Percentiles rank a stretch among this genome's conserved stretches.
phyloP scores from a whole-genome alignment of 2,329 filamentous ascomycete species.

The Beauveria sp. region DNA sequence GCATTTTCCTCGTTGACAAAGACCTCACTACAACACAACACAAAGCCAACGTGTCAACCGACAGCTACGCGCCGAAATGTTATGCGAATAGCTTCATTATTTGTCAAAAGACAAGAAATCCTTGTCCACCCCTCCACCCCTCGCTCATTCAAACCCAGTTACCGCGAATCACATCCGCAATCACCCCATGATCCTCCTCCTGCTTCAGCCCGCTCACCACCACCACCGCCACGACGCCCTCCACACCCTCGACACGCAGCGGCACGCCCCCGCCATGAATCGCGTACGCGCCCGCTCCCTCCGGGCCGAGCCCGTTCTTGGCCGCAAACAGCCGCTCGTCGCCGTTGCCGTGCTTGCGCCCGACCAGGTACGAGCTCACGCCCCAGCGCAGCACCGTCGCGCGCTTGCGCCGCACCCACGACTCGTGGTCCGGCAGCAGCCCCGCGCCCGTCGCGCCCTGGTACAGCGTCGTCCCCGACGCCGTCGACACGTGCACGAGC shows the following conservation, averaged over 20 bases:
- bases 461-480: conserved; percentile 59
- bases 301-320: conserved; percentile 55
- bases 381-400: conserved; percentile 67
- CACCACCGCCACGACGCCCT: conserved; percentile 67
- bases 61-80: neutral
- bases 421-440: conserved; percentile 62
- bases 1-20: too few relatives aligned
- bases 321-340: conserved; percentile 58
- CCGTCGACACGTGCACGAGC: conserved; percentile 58
- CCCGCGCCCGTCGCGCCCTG: conserved; percentile 61
- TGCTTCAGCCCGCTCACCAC: conserved; percentile 71
- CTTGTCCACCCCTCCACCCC: neutral
- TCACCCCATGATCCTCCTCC: conserved; percentile 68
- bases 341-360: conserved; percentile 52
- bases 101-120: too few relatives aligned
- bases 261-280: conserved; percentile 74
- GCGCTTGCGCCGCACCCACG: conserved; percentile 63
- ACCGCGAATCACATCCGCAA: conserved; percentile 59
- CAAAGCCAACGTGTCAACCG: neutral
- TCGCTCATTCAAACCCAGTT: conserved; percentile 25
- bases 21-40: too few relatives aligned
- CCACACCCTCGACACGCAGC: conserved; percentile 62
- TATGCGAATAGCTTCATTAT: neutral
- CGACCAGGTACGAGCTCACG: conserved; percentile 62
- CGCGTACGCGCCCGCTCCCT: conserved; percentile 55